A percentile compares a stretch with the other conserved stretches of the same genome.
phyloP scores from a whole-genome alignment of 805 yeast species.

The Suhomyces sp. region DNA sequence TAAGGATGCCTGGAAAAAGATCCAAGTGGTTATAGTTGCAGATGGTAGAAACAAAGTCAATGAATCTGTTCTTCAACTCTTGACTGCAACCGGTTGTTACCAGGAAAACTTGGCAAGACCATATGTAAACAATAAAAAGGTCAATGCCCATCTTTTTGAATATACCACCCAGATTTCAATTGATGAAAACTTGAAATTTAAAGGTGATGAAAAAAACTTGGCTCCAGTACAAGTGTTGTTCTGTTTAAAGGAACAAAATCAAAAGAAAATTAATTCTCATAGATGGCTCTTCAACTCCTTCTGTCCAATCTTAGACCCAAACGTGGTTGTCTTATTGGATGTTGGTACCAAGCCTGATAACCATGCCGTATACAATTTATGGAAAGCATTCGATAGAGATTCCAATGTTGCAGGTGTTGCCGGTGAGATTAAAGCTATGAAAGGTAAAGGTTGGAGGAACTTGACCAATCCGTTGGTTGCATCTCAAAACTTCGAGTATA shows the following conservation, averaged over 20 bases:
- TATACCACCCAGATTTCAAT: slow-evolving; percentile 94
- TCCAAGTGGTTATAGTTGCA: slow-evolving; percentile 85
- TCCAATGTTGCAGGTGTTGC: slow-evolving; percentile 99
- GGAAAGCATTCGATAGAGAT: slow-evolving; percentile 97
- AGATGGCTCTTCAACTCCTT: slow-evolving; percentile 96
- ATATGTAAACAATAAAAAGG: slow-evolving; percentile 86
- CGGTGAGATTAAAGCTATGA: slow-evolving; percentile 95
- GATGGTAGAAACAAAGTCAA: slow-evolving; percentile 92
- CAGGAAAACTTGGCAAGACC: slow-evolving; percentile 98
- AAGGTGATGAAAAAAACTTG: slow-evolving; percentile 84
- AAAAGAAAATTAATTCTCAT: slow-evolving; percentile 94
- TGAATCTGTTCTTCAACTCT: slow-evolving; percentile 79
- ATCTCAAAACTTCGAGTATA: slow-evolving; percentile 94
- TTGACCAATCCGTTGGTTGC: slow-evolving; percentile 90
- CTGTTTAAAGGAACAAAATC: slow-evolving; percentile 88
- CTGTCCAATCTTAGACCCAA: slow-evolving; percentile 89
- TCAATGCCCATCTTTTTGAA: slow-evolving; percentile 91
- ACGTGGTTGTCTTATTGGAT: slow-evolving; percentile 83
- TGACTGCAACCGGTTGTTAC: slow-evolving; percentile 94
- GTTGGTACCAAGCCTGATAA: slow-evolving; percentile 97
- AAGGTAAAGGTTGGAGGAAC: slow-evolving; percentile 82
- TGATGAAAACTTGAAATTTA: slow-evolving; percentile 84
- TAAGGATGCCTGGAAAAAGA: slow-evolving; percentile 93
- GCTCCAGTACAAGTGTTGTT: slow-evolving; percentile 94
- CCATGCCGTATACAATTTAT: slow-evolving; percentile 83